Percentiles rank a stretch among this genome's conserved stretches.
Conservation (phyloP, 176 grass and related monocot genomes). For the Raddia distichophylla region DNA sequence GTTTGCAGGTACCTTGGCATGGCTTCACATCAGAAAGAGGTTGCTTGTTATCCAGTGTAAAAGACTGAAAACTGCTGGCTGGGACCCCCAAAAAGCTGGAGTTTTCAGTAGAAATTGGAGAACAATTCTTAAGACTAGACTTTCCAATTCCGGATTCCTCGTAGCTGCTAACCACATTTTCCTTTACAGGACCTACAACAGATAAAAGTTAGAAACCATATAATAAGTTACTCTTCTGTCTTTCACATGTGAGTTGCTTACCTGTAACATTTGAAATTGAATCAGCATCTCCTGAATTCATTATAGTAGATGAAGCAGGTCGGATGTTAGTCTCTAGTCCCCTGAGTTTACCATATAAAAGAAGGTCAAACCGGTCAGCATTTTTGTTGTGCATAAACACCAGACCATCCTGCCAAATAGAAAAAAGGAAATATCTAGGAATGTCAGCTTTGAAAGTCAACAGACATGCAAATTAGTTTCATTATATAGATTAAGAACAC, state of each 20-base stretch:
- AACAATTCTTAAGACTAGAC: conserved; percentile 34
- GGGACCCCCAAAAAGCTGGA: conserved; percentile 29
- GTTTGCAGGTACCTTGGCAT: conserved; percentile 64
- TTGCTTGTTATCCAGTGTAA: conserved; percentile 53
- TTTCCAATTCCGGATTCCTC: conserved; percentile 44
- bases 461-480: too few relatives aligned
- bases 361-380: conserved; percentile 46
- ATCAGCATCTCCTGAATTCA: conserved; percentile 29
- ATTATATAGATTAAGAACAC: too few relatives aligned
- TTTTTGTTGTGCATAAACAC: conserved; percentile 56
- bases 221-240: background rate
- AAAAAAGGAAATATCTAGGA: background rate
- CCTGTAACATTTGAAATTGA: conserved; percentile 50
- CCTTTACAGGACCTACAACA: conserved; percentile 43
- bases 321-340: conserved; percentile 35
- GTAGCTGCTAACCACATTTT: conserved; percentile 38
- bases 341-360: conserved; percentile 49
- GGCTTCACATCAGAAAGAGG: conserved; percentile 54
- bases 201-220: conserved; percentile 40
- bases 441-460: background rate
- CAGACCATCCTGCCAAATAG: conserved; percentile 63
- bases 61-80: conserved; percentile 24
- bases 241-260: conserved; percentile 18
- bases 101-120: conserved; percentile 38
- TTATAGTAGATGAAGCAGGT: conserved; percentile 36